These are phyloP conservation scores for Pseudotsuga menziesii DNA, from an alignment of 75 land plant genomes.

Conservation along the genomic window DNA sequence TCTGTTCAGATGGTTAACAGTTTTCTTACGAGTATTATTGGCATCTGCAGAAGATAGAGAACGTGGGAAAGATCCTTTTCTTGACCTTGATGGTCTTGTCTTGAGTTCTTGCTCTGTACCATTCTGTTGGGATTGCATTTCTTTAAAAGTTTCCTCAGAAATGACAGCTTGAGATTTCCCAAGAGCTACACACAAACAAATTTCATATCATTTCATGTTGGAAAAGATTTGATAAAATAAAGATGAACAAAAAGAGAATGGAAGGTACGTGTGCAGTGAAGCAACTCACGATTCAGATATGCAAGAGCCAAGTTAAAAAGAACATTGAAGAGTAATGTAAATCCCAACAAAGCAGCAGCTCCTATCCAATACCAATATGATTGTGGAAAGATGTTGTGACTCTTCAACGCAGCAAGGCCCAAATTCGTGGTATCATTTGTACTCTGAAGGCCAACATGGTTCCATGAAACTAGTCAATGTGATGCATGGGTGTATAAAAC, in stretches of 20 bases:
- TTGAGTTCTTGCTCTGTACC: constrained; percentile 13
- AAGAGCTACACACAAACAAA: constrained; percentile 30
- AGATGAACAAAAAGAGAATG: background rate
- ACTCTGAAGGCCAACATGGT: constrained; percentile 26
- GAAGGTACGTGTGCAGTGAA: background rate
- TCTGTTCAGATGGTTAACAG: background rate
- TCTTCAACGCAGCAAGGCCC: constrained; percentile 45
- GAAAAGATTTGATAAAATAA: background rate
- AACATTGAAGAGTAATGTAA: constrained; percentile 58
- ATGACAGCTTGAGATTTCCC: constrained; percentile 68
- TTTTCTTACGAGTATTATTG: background rate
- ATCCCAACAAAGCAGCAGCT: constrained; percentile 55
- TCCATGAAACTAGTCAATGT: background rate
- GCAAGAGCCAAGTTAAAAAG: constrained; percentile 64
- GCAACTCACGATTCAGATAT: constrained; percentile 60
- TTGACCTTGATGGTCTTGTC: constrained; percentile 3
- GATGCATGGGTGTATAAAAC: background rate
- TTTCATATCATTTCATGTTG: background rate
- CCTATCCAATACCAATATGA: constrained; percentile 80
- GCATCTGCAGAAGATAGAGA: background rate
- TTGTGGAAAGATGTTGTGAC: constrained; percentile 22
- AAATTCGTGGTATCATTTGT: constrained; percentile 25
- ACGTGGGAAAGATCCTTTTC: constrained; percentile 6
- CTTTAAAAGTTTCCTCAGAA: constrained; percentile 56
- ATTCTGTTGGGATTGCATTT: constrained; percentile 35